Base-by-base conservation (phyloP, 2,329 filamentous ascomycete species). In the Zymoseptoria passerinii region DNA sequence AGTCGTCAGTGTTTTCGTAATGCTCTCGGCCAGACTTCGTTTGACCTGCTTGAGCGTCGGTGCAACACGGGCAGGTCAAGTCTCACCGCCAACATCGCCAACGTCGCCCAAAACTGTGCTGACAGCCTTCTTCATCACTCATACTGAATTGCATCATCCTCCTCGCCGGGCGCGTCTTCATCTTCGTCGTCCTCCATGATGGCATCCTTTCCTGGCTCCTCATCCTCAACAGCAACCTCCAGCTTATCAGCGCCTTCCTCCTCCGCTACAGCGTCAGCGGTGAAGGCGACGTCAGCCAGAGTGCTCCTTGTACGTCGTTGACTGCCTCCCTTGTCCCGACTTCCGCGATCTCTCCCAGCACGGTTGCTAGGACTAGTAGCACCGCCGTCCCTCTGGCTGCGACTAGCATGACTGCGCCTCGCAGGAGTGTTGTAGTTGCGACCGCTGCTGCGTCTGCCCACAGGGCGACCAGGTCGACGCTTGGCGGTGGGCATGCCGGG, bases 401-500 rank as follows among this genome's bases (percentile, higher is more conserved):
- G 35, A 44, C 35, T 44, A 44, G 35, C 35, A 44, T 44, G 58
- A 28, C 49, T 58, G 19, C 68, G 59, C 19, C 66, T 63, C 48
- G 58, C 61, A 40, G 71, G 63, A 9, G 65, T 68, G 54, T 64
- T 63, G 56, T 65, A 60, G 44, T 61, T 65, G 10, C 63, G 52
- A 50, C 58, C 59, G 52, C 62, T 68, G 35, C 67, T 65, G 19
- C 69, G 61, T 28, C 65, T 66, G 13, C 68, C 62, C 19, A 66
- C 63, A 20, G 68, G 68, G 20, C 71, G 62, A 20, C 69, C 70
- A 10, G 71, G 65, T 18, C 68, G 66, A 48, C 71, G 67, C 57
- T 70, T 73, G 7, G 66, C 61, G 27, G 74, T 69, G 13, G 59
- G 55, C 61, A 74, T 72, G 35, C 81, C 81, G 19, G 81, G 81